These are phyloP conservation scores for Exophiala phaeomuriformis DNA, from an alignment of 2,329 filamentous ascomycete genomes.

Conservation along the genomic window DNA sequence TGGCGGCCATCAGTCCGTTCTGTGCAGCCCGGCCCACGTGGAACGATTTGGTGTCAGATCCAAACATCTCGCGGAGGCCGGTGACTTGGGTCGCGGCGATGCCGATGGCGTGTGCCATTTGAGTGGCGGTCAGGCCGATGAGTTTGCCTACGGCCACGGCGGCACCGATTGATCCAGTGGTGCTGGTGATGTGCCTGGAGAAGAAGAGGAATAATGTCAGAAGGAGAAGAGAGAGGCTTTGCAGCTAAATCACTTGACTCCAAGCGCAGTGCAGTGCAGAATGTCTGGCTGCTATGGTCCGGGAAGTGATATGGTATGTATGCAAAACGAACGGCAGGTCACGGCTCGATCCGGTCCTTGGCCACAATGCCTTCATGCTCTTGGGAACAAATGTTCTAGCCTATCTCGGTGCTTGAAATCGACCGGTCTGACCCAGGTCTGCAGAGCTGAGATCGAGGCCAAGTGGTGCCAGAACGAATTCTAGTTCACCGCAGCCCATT, in stretches of 20 bases:
- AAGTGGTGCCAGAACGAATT: too few species aligned
- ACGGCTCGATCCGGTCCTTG: too few species aligned
- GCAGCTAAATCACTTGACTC: too few species aligned
- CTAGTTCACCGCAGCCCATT: too few species aligned
- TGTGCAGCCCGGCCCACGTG: constrained; percentile 49
- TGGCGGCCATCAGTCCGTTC: constrained; percentile 43
- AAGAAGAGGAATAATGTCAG: background rate
- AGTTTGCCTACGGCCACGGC: constrained; percentile 48
- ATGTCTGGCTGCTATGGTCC: too few species aligned
- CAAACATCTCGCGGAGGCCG: constrained; percentile 50
- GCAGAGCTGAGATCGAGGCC: too few species aligned
- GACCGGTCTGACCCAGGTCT: too few species aligned
- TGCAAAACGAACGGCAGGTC: too few species aligned
- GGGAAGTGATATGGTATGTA: too few species aligned
- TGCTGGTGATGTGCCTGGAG: constrained; percentile 44
- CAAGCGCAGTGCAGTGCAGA: too few species aligned
- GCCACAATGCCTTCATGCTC: background rate
- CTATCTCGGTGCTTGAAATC: background rate
- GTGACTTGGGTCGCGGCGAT: constrained; percentile 49
- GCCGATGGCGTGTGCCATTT: constrained; percentile 47
- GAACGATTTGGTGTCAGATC: constrained; percentile 50
- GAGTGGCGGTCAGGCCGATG: constrained; percentile 35
- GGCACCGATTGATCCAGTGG: constrained; percentile 47
- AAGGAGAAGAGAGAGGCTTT: too few species aligned
- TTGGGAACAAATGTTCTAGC: background rate